Evolutionary conservation across 345 rosid species (phyloP).

Genomic region (Geranium brycei): DNA sequence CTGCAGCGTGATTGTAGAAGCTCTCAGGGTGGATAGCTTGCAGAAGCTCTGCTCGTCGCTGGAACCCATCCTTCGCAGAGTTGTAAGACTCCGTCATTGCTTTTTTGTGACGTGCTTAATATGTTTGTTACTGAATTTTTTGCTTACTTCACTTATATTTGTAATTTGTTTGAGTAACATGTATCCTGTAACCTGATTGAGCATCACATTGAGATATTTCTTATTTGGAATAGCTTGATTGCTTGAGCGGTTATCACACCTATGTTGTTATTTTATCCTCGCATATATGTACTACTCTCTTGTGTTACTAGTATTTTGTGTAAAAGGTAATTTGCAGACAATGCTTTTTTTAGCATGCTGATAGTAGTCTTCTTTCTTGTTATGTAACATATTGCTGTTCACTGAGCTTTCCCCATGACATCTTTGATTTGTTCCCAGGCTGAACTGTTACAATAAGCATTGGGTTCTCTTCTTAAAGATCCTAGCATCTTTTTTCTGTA

Average conservation of each 20-base stretch:
- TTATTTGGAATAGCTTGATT: neutral
- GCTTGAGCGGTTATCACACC: neutral
- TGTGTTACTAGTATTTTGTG: neutral
- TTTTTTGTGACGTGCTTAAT: neutral
- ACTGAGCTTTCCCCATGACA: neutral
- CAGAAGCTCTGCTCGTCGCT: conserved; percentile 95
- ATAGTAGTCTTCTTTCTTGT: neutral
- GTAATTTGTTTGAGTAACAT: neutral
- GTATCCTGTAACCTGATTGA: neutral
- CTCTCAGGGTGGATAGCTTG: conserved; percentile 87
- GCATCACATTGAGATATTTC: neutral
- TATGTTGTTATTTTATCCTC: too few relatives aligned
- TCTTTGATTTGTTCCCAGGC: neutral
- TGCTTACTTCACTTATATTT: neutral
- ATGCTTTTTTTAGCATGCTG: too few relatives aligned
- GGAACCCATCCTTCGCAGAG: conserved; percentile 96
- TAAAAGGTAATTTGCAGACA: neutral
- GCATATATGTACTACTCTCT: neutral
- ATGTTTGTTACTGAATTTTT: neutral
- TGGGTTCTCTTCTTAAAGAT: neutral
- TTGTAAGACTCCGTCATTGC: conserved; percentile 41
- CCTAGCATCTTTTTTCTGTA: neutral
- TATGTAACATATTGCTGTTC: neutral
- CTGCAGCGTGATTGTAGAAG: conserved; percentile 88
- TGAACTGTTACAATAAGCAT: neutral